A percentile compares a stretch with the other conserved stretches of the same genome.
Evolutionary conservation across 768 basidiomycete species (phyloP).

Genomic region (Lactifluus volemus): DNA sequence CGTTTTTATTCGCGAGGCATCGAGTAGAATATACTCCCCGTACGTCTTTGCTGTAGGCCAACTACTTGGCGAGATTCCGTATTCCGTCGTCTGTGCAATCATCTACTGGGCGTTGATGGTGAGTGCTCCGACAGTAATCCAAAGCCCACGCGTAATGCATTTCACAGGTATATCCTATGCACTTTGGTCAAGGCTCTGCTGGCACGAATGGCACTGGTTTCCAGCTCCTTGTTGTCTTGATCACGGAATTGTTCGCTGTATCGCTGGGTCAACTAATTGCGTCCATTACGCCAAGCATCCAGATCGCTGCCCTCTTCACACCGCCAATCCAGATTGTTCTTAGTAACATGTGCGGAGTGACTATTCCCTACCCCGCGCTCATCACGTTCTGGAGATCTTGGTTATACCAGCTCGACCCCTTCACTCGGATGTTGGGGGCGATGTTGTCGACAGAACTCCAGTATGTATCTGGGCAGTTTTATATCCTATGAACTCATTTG

Average conservation of each 20-base stretch:
- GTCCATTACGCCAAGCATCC: constrained; percentile 66
- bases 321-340: constrained; percentile 61
- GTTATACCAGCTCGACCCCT: constrained; percentile 70
- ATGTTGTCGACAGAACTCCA: constrained; percentile 75
- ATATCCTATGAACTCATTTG: background rate
- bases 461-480: constrained; percentile 25
- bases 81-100: constrained; percentile 58
- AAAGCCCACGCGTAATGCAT: background rate
- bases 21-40: constrained; percentile 80
- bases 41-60: constrained; percentile 81
- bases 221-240: constrained; percentile 59
- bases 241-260: constrained; percentile 67
- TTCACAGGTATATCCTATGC: constrained; percentile 50
- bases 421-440: constrained; percentile 64
- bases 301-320: constrained; percentile 65
- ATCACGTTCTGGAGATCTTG: constrained; percentile 66
- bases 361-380: constrained; percentile 59
- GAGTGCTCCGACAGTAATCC: constrained; percentile 7
- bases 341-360: constrained; percentile 72
- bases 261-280: constrained; percentile 68
- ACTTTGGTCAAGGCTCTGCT: constrained; percentile 54
- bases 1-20: constrained; percentile 45
- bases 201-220: constrained; percentile 63
- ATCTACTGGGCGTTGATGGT: constrained; percentile 78
- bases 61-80: constrained; percentile 75